phyloP scores from a whole-genome alignment of 1,284 basidiomycete genomes.

The Baeospora myosura region DNA sequence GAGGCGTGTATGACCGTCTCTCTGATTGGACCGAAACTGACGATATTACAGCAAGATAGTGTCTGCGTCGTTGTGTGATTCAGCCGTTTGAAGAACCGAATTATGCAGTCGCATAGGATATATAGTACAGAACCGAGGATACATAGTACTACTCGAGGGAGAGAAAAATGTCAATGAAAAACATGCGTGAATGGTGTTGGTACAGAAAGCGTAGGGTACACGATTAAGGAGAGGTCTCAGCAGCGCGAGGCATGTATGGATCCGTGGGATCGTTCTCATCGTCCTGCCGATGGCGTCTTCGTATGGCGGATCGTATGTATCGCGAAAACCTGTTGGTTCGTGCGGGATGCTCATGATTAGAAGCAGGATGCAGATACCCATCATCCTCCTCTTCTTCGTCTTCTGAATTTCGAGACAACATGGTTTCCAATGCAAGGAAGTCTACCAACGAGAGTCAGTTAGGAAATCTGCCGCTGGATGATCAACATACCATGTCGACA shows the following conservation, averaged over 20 bases:
- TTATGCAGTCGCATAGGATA: neutral
- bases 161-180: neutral
- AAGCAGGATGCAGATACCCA: constrained; percentile 10
- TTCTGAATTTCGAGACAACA: constrained; percentile 31
- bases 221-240: neutral
- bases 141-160: constrained; percentile 14
- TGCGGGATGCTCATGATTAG: constrained; percentile 4
- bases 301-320: constrained; percentile 59
- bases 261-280: constrained; percentile 23
- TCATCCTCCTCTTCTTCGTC: constrained; percentile 10
- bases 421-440: constrained; percentile 41
- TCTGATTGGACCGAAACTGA: too few species aligned
- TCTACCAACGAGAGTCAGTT: constrained; percentile 22
- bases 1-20: too few species aligned
- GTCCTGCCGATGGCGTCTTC: constrained; percentile 26
- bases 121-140: constrained; percentile 10
- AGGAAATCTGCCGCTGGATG: neutral
- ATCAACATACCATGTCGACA: constrained; percentile 72
- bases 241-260: constrained; percentile 26
- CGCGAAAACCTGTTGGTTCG: constrained; percentile 51
- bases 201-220: neutral
- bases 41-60: too few species aligned
- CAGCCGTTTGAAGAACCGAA: neutral
- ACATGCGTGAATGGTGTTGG: neutral
- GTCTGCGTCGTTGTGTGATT: too few species aligned